Conservation (phyloP, 176 grass and related monocot species). For the Chloris gayana region DNA sequence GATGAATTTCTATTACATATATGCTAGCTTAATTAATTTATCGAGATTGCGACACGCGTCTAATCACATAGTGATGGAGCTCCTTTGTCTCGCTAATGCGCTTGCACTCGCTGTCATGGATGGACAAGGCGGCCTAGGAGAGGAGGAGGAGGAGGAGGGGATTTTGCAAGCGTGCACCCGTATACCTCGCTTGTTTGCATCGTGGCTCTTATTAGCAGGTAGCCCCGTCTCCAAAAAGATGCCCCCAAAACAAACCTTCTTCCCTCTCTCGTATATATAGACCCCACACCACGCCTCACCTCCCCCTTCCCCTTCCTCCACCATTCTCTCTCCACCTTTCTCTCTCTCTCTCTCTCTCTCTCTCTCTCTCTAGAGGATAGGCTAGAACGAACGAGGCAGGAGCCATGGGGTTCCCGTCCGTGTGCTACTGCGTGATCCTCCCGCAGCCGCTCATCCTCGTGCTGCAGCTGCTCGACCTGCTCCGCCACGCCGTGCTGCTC, state of each 20-base stretch:
- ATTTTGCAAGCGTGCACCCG: constrained; percentile 5
- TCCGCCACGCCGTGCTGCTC: constrained; percentile 55
- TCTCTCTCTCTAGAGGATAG: background rate
- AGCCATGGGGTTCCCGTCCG: constrained; percentile 77
- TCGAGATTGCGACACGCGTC: background rate
- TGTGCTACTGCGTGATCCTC: constrained; percentile 75
- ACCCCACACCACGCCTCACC: background rate
- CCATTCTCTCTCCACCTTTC: background rate
- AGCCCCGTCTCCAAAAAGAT: background rate
- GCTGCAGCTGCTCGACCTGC: constrained; percentile 61
- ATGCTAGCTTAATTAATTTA: no score
- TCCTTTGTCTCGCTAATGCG: background rate
- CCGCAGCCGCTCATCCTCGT: constrained; percentile 76
- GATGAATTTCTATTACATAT: no score
- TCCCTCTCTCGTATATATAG: constrained; percentile 40
- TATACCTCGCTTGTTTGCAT: background rate
- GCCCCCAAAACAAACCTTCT: constrained; percentile 10
- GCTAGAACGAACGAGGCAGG: background rate
- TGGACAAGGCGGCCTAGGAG: background rate
- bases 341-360: constrained; percentile 8
- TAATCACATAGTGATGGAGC: background rate
- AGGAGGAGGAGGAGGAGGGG: no score
- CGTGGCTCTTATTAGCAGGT: background rate
- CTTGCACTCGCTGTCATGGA: background rate
- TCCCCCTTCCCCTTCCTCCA: background rate